Evolutionary conservation across 768 basidiomycete genomes (phyloP), one percentile per base, ranked within the genome.

Genomic region (Gelatoporia subvermispora): DNA sequence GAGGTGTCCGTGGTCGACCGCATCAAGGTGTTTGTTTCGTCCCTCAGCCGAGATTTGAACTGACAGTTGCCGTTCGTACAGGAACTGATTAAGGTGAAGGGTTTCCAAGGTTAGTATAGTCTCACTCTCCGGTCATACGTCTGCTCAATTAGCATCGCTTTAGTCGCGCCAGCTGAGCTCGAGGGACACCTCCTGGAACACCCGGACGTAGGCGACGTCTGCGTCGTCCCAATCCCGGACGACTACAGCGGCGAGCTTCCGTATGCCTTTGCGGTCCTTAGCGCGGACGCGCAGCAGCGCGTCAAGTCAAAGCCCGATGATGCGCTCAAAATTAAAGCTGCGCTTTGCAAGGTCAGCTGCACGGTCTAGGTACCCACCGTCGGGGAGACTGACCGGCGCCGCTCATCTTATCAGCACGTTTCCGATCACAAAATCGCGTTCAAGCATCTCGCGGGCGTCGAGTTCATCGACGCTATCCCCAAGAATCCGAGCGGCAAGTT

Each of bases 211-310:
- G 57, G 50, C 7, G 63, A 63, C 52, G 57, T 52, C 18, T 60
- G 60, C 45, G 60, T 62, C 16, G 82, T 89, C 7, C 77, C 83
- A 3, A 60, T 88, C 18, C 73, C 74, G 1, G 84, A 90, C 55
- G 86, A 88, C 17, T 88, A 84, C 60, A 84, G 76, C 49, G 86
- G 88, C n/a, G 87, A 91, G 60, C 57, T 87, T 10, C 87, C 88
- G 0, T 58, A 86, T 45, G 87, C 88, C 7, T 89, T 78, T 60
- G 68, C 88, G 17, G 83, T 83, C 3, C 72, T 79, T 16, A 66
- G 67, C 38, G 55, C 62, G 5, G 68, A 70, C 11, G 66, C 71
- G 4, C 67, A 69, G 9, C 59, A 62, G 25, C 68, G 73, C 38
- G 54, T 65, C 15, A 66, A 68, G 31, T 46, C 43, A 25, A 60